Evolutionary conservation across 1,284 basidiomycete species (phyloP), one percentile per base, ranked within the genome.

Genomic region (Vanrija sp.): DNA sequence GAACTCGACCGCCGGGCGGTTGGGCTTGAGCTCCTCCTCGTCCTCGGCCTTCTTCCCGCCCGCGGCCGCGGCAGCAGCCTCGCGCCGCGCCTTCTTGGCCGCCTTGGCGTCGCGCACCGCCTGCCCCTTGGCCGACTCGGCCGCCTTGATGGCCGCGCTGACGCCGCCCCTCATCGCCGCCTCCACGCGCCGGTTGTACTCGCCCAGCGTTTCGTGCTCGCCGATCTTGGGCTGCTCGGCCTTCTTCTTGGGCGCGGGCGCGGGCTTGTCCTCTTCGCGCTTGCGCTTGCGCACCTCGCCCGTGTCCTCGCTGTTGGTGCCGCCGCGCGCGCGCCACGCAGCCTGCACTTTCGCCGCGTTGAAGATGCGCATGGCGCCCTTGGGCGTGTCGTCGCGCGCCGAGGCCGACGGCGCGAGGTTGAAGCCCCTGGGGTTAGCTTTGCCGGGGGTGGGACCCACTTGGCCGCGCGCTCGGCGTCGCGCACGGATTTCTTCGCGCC

Each of bases 131-230:
- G 59, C 53, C 22, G 59, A 52, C 38, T 62, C 66, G 0, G 73
- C 75, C 19, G 59, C 55, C 55, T 73, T 72, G 54, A 76, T 75
- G 14, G 75, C 73, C 43, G 63, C 52, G 19, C 54, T 61, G 16
- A 76, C 72, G 8, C 66, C 67, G 4, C 66, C 65, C 14, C 75
- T 61, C 24, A 76, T 47, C 3, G 67, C 45, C 3, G 63, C 49
- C 55, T 76, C 75, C 8, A 76, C 54, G 24, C 75, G 66, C 9
- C 72, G 66, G 58, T 76, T 76, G 51, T 69, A 76, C 38, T 72
- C 72, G 16, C 66, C 71, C 31, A 76, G 50, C 3, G 62, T 56
- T 58, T 61, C 59, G 56, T 61, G 37, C 20, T 48, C 56, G 14
- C 60, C 51, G 36, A 67, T 67, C 50, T 62, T 65, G 35, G 62